Percentiles rank a stretch among this genome's conserved stretches.
Evolutionary conservation across 768 basidiomycete genomes (phyloP).

Genomic region (Termitomyces titanicus): DNA sequence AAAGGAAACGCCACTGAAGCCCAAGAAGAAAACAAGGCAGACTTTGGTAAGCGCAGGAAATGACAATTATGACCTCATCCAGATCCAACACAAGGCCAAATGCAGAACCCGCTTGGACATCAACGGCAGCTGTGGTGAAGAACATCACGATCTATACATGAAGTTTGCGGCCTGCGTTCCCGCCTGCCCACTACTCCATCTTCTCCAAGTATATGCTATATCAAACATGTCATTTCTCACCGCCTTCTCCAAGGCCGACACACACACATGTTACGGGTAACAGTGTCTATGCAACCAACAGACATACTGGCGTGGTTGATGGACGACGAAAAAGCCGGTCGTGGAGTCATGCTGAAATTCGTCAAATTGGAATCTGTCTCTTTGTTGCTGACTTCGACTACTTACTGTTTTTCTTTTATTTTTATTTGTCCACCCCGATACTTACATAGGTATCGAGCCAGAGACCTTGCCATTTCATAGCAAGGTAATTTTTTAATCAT

Average conservation of each 20-base stretch:
- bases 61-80: no score
- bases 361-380: background rate
- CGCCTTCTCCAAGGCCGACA: background rate
- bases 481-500: no score
- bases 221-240: slow-evolving; percentile 7
- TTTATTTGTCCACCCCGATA: no score
- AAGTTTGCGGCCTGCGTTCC: slow-evolving; percentile 7
- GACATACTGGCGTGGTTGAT: background rate
- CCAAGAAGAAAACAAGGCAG: slow-evolving; percentile 3
- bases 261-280: slow-evolving; percentile 2
- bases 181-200: slow-evolving; percentile 5
- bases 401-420: background rate
- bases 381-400: background rate
- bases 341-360: background rate
- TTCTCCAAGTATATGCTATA: slow-evolving; percentile 9
- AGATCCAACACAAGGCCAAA: slow-evolving; percentile 10
- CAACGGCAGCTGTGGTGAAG: background rate
- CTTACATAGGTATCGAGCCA: no score
- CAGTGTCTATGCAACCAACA: background rate
- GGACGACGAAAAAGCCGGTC: background rate
- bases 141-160: slow-evolving; percentile 7
- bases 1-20: slow-evolving; percentile 5
- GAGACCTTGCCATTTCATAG: no score
- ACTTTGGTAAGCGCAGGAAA: no score
- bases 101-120: slow-evolving; percentile 2